phyloP scores from a whole-genome alignment of 2,329 filamentous ascomycete genomes.

The Biscogniauxia mediterranea region DNA sequence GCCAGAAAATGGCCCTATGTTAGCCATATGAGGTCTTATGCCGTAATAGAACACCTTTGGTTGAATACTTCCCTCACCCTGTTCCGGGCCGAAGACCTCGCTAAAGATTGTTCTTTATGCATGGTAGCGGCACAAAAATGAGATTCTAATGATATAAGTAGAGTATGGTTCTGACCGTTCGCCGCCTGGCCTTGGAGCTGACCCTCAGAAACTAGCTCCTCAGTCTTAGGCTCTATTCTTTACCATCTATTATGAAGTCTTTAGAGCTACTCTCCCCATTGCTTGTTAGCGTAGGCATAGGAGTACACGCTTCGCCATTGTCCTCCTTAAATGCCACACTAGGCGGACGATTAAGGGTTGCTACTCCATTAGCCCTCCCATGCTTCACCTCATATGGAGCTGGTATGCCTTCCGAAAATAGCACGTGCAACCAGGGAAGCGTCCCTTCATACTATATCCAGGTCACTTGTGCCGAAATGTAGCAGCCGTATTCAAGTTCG shows the following conservation, averaged over 20 bases:
- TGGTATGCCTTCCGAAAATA: constrained; percentile 17
- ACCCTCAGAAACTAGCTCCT: neutral
- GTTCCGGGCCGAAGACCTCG: neutral
- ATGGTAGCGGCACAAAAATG: neutral
- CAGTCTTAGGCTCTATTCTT: neutral
- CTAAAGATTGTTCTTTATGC: neutral
- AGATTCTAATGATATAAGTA: neutral
- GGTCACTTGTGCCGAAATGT: constrained; percentile 22
- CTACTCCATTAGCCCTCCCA: constrained; percentile 26
- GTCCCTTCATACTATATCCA: constrained; percentile 25
- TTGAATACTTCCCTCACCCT: neutral
- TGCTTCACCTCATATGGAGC: constrained; percentile 31
- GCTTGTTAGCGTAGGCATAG: neutral
- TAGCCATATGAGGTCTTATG: neutral
- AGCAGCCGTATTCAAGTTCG: constrained; percentile 21
- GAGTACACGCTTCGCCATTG: constrained; percentile 3
- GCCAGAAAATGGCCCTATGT: neutral
- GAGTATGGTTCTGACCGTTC: neutral
- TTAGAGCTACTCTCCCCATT: neutral
- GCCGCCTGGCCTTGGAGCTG: neutral
- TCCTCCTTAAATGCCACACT: constrained; percentile 21
- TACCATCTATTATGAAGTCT: neutral
- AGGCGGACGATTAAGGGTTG: constrained; percentile 18
- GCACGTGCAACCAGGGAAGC: constrained; percentile 26
- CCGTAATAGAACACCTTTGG: neutral